phyloP scores from a whole-genome alignment of 2,329 filamentous ascomycete species.

The Teratosphaeria zuluensis region DNA sequence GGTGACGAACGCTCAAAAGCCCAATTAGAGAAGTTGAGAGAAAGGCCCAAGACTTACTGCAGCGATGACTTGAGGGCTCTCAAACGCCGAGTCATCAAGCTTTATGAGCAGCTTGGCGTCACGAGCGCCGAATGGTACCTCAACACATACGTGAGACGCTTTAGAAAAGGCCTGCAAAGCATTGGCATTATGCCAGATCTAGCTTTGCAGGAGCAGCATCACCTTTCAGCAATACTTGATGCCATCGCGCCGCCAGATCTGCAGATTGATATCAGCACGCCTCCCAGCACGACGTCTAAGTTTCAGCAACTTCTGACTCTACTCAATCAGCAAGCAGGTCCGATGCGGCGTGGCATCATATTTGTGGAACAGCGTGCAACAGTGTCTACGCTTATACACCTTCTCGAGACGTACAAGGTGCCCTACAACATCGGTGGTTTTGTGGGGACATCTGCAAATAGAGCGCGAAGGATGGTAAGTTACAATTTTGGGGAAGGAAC shows the following conservation, averaged over 20 bases:
- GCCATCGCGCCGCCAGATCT: background rate
- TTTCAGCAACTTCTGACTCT: conserved; percentile 16
- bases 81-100: conserved; percentile 22
- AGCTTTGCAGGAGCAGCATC: conserved; percentile 25
- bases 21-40: conserved; percentile 18
- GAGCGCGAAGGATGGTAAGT: background rate
- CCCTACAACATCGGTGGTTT: conserved; percentile 39
- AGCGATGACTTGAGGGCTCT: conserved; percentile 29
- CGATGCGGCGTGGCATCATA: conserved; percentile 31
- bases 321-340: conserved; percentile 10
- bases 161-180: conserved; percentile 11
- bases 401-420: conserved; percentile 13
- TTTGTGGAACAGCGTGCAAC: conserved; percentile 39
- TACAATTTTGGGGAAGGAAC: background rate
- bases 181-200: conserved; percentile 19
- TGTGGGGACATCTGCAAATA: conserved; percentile 38
- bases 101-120: conserved; percentile 30
- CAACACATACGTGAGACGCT: conserved; percentile 26
- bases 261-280: background rate
- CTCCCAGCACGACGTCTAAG: conserved; percentile 8
- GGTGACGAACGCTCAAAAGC: conserved; percentile 16
- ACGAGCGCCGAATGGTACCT: conserved; percentile 32
- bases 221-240: conserved; percentile 14
- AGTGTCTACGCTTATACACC: conserved; percentile 30
- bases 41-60: conserved; percentile 30